phyloP scores from a whole-genome alignment of 768 basidiomycete species.

The Pisolithus marmoratus region DNA sequence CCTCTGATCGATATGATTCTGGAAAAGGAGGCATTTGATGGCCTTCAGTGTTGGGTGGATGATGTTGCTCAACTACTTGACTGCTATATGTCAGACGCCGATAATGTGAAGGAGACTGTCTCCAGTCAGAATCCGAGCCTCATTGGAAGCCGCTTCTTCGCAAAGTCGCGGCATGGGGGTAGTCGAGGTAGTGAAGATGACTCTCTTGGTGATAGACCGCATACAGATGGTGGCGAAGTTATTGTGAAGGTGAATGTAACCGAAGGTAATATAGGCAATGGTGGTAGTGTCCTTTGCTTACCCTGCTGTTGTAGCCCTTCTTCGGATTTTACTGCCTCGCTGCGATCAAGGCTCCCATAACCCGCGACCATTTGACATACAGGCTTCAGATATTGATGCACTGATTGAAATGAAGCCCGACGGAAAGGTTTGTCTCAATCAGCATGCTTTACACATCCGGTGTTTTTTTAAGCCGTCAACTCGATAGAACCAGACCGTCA shows the following conservation, averaged over 20 bases:
- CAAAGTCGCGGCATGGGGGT: slow-evolving; percentile 30
- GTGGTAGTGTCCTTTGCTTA: neutral
- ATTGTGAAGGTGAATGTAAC: slow-evolving; percentile 45
- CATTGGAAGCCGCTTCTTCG: slow-evolving; percentile 77
- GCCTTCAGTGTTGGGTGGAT: slow-evolving; percentile 84
- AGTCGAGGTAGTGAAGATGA: slow-evolving; percentile 40
- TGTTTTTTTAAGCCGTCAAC: neutral
- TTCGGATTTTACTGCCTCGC: slow-evolving; percentile 50
- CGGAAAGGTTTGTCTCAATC: slow-evolving; percentile 49
- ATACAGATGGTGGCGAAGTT: slow-evolving; percentile 31
- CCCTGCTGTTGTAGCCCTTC: slow-evolving; percentile 21
- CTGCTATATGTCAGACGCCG: slow-evolving; percentile 22
- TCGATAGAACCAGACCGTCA: slow-evolving; percentile 60
- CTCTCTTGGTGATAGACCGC: slow-evolving; percentile 9
- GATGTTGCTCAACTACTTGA: slow-evolving; percentile 74
- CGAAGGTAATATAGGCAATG: slow-evolving; percentile 31
- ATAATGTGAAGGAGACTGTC: slow-evolving; percentile 22
- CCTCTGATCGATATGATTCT: slow-evolving; percentile 61
- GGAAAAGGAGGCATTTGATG: slow-evolving; percentile 64
- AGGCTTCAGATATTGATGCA: slow-evolving; percentile 56
- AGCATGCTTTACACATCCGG: slow-evolving; percentile 2
- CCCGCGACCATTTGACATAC: slow-evolving; percentile 48
- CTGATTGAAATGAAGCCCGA: slow-evolving; percentile 64
- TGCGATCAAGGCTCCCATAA: slow-evolving; percentile 19
- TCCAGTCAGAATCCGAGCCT: slow-evolving; percentile 56